Evolutionary conservation across 371 early-diverging fungal genomes (phyloP).

Genomic region (Rhizopus delemar): DNA sequence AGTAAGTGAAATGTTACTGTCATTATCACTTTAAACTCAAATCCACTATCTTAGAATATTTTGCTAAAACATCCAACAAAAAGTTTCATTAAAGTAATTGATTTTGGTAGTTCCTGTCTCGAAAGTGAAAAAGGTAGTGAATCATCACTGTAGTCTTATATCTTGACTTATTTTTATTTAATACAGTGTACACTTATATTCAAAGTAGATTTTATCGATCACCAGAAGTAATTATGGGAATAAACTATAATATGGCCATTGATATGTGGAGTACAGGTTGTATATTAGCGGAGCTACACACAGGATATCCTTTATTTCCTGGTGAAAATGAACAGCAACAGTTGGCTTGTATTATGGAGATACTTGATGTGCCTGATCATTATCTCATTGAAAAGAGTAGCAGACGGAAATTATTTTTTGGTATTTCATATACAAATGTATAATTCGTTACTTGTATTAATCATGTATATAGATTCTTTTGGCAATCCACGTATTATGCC

Average conservation of each 20-base stretch:
- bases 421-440: slow-evolving; percentile 53
- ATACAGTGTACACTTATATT: slow-evolving; percentile 86
- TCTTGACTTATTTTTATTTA: no score
- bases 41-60: slow-evolving; percentile 50
- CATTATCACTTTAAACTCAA: neutral
- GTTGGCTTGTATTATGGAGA: slow-evolving; percentile 88
- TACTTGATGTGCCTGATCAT: slow-evolving; percentile 78
- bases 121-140: slow-evolving; percentile 58
- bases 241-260: slow-evolving; percentile 79
- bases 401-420: slow-evolving; percentile 82
- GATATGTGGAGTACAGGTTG: slow-evolving; percentile 99
- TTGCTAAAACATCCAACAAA: slow-evolving; percentile 58
- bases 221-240: slow-evolving; percentile 94
- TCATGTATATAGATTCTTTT: slow-evolving; percentile 52
- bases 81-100: slow-evolving; percentile 85
- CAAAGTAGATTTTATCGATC: slow-evolving; percentile 96
- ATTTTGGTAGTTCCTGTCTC: slow-evolving; percentile 87
- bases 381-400: slow-evolving; percentile 73
- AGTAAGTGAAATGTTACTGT: slow-evolving; percentile 18
- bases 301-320: slow-evolving; percentile 90
- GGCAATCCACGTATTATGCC: slow-evolving; percentile 69
- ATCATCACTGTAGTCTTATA: neutral
- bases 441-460: neutral
- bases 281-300: slow-evolving; percentile 92
- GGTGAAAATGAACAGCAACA: slow-evolving; percentile 96